These are phyloP conservation scores for Erythrobasidium hasegawianum DNA, from an alignment of 1,284 basidiomycete species.

Conservation along the genomic window DNA sequence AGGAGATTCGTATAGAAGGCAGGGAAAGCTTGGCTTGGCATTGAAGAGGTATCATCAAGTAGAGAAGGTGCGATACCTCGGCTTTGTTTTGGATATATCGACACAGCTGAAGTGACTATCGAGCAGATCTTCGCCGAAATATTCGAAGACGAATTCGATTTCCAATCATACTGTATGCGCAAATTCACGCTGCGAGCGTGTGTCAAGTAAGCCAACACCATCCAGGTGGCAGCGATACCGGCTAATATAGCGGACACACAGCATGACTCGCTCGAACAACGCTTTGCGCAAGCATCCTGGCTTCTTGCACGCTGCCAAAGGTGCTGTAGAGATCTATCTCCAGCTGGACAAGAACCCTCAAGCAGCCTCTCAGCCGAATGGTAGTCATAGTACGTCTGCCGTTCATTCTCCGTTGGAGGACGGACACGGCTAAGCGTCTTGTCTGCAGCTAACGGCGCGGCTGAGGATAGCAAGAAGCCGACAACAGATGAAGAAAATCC, in stretches of 20 bases:
- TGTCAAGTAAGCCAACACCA: constrained; percentile 58
- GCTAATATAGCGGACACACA: no score
- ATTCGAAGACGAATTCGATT: constrained; percentile 97
- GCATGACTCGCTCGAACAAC: constrained; percentile 80
- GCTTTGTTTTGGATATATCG: no score
- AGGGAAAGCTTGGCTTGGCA: constrained; percentile 69
- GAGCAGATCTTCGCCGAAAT: constrained; percentile 83
- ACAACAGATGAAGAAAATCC: constrained; percentile 56
- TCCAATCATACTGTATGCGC: constrained; percentile 90
- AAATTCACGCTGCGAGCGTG: constrained; percentile 86
- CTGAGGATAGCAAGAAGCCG: constrained; percentile 56
- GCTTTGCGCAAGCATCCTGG: constrained; percentile 66
- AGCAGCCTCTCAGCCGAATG: constrained; percentile 16
- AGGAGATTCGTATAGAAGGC: constrained; percentile 65
- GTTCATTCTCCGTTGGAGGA: no score
- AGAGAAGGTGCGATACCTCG: no score
- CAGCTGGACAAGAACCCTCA: constrained; percentile 24
- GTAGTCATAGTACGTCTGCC: constrained; percentile 18
- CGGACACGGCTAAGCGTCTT: no score
- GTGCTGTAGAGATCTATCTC: constrained; percentile 43
- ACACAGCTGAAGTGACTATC: not conserved
- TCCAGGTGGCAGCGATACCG: no score
- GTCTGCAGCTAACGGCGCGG: constrained; percentile 16
- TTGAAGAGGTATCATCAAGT: constrained; percentile 81
- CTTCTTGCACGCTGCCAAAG: constrained; percentile 70